These are phyloP conservation scores for Phytophthora pistaciae DNA, from an alignment of 352 stramenopile genomes.

Conservation along the genomic window DNA sequence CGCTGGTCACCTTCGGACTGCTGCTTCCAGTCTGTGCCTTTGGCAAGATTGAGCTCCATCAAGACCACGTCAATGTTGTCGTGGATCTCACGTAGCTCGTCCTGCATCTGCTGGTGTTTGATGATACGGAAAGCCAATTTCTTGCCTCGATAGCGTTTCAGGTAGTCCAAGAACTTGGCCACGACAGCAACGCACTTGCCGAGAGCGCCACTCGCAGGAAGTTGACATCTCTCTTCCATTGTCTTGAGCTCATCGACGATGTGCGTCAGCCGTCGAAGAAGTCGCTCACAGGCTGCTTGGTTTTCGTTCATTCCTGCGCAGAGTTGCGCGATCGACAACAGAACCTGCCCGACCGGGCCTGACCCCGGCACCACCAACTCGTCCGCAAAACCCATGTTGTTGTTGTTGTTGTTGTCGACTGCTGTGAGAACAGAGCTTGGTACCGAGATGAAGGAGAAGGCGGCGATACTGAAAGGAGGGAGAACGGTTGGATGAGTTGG, in stretches of 20 bases:
- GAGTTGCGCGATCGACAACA: neutral
- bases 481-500: no score
- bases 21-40: neutral
- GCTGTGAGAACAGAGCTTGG: no score
- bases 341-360: neutral
- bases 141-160: constrained; percentile 14
- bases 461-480: no score
- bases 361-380: neutral
- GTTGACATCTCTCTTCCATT: constrained; percentile 8
- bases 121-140: constrained; percentile 16
- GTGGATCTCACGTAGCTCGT: neutral
- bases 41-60: neutral
- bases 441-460: neutral
- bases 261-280: constrained; percentile 9
- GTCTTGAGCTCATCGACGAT: constrained; percentile 8
- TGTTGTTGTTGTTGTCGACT: no score
- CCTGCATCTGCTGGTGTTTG: neutral
- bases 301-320: constrained; percentile 19
- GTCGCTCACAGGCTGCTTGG: constrained; percentile 2
- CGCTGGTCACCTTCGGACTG: neutral
- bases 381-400: neutral
- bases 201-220: constrained; percentile 7
- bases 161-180: constrained; percentile 4
- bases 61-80: neutral
- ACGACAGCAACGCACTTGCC: constrained; percentile 14